phyloP scores from a whole-genome alignment of 441 rosid species.

The Corymbia calophylla region DNA sequence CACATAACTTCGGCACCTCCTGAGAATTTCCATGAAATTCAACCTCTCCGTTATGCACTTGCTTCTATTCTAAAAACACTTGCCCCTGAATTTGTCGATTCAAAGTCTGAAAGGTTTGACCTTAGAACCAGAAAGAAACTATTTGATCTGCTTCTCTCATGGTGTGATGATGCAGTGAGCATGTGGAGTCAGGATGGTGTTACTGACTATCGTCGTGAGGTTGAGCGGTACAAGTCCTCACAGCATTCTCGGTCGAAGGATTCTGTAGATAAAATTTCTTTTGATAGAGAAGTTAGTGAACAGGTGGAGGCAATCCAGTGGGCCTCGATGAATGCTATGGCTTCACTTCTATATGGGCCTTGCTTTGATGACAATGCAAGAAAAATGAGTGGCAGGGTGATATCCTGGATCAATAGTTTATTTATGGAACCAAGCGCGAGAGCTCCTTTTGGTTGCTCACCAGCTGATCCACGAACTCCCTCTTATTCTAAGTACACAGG shows the following conservation, averaged over 20 bases:
- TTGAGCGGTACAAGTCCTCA: slow-evolving; percentile 94
- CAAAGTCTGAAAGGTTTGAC: slow-evolving; percentile 91
- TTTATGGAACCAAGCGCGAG: slow-evolving; percentile 95
- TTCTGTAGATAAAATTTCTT: slow-evolving; percentile 90
- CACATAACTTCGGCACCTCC: slow-evolving; percentile 50
- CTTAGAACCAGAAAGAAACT: slow-evolving; percentile 82
- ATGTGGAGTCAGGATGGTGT: slow-evolving; percentile 92
- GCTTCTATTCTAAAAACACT: slow-evolving; percentile 87
- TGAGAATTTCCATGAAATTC: slow-evolving; percentile 93
- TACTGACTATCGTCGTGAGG: slow-evolving; percentile 97
- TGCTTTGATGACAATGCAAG: slow-evolving; percentile 99
- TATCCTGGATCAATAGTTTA: slow-evolving; percentile 96
- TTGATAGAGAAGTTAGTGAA: slow-evolving; percentile 92
- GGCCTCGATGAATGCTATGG: slow-evolving; percentile 99
- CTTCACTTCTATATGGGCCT: slow-evolving; percentile 93
- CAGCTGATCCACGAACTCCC: slow-evolving; percentile 92
- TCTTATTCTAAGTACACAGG: slow-evolving; percentile 84
- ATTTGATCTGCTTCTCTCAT: slow-evolving; percentile 88
- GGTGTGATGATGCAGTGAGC: slow-evolving; percentile 87
- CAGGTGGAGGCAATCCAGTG: slow-evolving; percentile 97
- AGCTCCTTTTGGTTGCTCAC: slow-evolving; percentile 97
- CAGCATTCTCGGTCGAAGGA: slow-evolving; percentile 97
- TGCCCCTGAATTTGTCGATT: slow-evolving; percentile 97
- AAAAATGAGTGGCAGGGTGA: slow-evolving; percentile 97
- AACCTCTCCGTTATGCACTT: slow-evolving; percentile 90